These are phyloP conservation scores for Trichoderma atroviride DNA, from an alignment of 2,329 filamentous ascomycete species.

Conservation along the genomic window DNA sequence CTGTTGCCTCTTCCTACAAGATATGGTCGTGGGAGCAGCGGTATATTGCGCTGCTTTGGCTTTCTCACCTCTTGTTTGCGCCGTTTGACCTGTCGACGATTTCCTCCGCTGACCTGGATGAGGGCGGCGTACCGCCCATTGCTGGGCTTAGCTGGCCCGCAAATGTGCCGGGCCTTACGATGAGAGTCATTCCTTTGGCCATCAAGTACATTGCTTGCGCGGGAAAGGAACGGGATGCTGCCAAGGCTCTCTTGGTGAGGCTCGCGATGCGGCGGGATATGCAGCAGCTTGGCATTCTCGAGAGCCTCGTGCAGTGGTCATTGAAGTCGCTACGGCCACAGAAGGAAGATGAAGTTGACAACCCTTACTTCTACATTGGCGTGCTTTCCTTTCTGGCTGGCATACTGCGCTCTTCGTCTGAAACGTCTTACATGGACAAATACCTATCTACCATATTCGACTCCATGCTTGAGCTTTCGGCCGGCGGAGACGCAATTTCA, in stretches of 20 bases:
- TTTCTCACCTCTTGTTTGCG: slow-evolving; percentile 77
- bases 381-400: slow-evolving; percentile 78
- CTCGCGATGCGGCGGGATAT: slow-evolving; percentile 86
- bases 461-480: slow-evolving; percentile 61
- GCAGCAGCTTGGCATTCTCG: slow-evolving; percentile 73
- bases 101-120: slow-evolving; percentile 61
- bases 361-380: slow-evolving; percentile 77
- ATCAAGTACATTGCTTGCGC: slow-evolving; percentile 71
- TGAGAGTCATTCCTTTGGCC: slow-evolving; percentile 70
- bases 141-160: slow-evolving; percentile 58
- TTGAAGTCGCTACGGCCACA: slow-evolving; percentile 59
- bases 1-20: slow-evolving; percentile 12
- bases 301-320: slow-evolving; percentile 71
- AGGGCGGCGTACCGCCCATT: slow-evolving; percentile 47
- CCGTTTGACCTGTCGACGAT: slow-evolving; percentile 91
- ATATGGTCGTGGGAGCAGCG: slow-evolving; percentile 80
- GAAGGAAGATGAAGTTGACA: slow-evolving; percentile 42
- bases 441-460: slow-evolving; percentile 69
- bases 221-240: slow-evolving; percentile 87
- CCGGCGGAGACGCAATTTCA: slow-evolving; percentile 51
- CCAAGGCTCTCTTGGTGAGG: slow-evolving; percentile 79
- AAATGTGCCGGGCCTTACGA: slow-evolving; percentile 68
- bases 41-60: slow-evolving; percentile 86
- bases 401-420: slow-evolving; percentile 67
- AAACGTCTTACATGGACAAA: slow-evolving; percentile 72